Evolutionary conservation across 164 flowering plant genomes (phyloP), one percentile per base, ranked within the genome.

Genomic region (Liriodendron chinense): DNA sequence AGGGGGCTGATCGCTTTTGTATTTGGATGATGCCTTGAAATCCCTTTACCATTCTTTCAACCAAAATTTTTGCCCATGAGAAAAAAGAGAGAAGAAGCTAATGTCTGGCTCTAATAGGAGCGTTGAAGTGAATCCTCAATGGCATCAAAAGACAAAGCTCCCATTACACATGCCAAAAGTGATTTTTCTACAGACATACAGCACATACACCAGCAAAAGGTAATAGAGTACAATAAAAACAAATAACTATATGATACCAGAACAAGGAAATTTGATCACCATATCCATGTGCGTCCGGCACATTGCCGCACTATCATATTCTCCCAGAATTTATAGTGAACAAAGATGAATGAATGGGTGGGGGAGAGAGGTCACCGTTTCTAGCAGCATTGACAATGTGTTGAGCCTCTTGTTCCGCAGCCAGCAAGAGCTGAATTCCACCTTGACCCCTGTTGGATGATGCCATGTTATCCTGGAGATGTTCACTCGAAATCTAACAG

Each of bases 361-460:
- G 47, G 7, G 28, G 64, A 70, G 57, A 74, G 49, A 28, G 7
- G 22, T 69, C 84, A 91, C 94, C 90, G 70, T 66, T 85, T 79
- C 89, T 85, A 43, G 94, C 91, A 73, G 89, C 86, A 86, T 85
- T 89, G 72, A 89, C 93, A 77, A 91, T 89, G 62, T 77, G 87
- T 70, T 89, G 94, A 83, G 94, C 92, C 71, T 89, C 93, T 78
- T 91, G 94, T 74, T 91, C 94, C 3, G 91, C 94, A 77, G 93
- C 89, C 43, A 91, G 83, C 85, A 91, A 76, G 22, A 75, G 88
- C 69, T 91, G 94, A 76, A 89, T 89, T 71, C 93, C 90, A 75
- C 87, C 86, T 70, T 85, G 92, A 72, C 70, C 63, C 74, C 89
- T 84, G 75, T 63, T 85, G 18, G 59, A 12, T 20, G 85, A 61